Evolutionary conservation across 1,139 yeast genomes (phyloP).

Genomic region (Pichia cactophila): DNA sequence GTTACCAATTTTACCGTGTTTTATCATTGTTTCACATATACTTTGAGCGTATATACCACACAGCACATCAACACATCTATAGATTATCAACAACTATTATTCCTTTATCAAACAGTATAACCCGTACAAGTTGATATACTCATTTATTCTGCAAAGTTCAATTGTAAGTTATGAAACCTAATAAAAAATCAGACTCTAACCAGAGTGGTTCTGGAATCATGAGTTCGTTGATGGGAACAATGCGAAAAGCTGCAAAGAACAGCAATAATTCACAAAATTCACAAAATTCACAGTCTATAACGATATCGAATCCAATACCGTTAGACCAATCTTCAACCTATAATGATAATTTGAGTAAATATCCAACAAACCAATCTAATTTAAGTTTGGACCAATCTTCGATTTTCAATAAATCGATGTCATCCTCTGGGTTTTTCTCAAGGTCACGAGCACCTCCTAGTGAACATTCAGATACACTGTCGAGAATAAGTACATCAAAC

Average conservation of each 20-base stretch:
- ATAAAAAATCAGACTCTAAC: not conserved
- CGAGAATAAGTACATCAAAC: conserved; percentile 23
- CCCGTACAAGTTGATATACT: too few species aligned
- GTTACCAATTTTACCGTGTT: not conserved
- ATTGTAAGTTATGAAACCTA: not conserved
- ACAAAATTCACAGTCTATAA: not conserved
- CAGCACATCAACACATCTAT: not conserved
- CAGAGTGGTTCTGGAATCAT: conserved; percentile 3
- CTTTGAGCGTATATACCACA: not conserved
- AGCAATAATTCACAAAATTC: conserved; percentile 3
- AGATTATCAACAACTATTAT: too few species aligned
- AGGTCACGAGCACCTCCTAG: conserved; percentile 5
- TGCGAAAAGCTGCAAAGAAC: conserved; percentile 11
- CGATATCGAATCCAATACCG: not conserved
- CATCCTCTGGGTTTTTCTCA: conserved; percentile 5
- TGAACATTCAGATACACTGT: conserved; percentile 9
- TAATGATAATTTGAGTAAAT: not conserved
- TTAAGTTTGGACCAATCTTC: not conserved
- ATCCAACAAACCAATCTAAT: not conserved
- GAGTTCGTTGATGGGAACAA: conserved; percentile 13
- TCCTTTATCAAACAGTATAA: too few species aligned
- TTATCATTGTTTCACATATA: not conserved
- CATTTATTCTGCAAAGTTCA: not conserved
- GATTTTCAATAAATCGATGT: conserved; percentile 1
- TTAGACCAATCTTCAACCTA: not conserved